Evolutionary conservation across 805 yeast species (phyloP).

Genomic region (Jamesozyma gamospora): DNA sequence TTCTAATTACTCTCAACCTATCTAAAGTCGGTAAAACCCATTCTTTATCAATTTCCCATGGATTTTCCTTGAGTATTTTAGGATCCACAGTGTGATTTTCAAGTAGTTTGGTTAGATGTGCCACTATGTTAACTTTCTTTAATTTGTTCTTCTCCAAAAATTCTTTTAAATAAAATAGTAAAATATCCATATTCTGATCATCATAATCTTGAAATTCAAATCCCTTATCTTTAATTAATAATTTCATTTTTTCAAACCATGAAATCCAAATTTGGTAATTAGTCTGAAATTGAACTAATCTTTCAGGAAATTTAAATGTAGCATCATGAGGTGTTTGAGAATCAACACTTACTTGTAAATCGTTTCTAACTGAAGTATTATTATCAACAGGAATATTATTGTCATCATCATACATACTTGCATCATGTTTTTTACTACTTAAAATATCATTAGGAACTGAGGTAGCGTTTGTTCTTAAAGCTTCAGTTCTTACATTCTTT

Average conservation of each 20-base stretch:
- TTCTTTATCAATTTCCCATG: constrained; percentile 16
- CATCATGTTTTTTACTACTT: constrained; percentile 6
- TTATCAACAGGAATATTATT: background rate
- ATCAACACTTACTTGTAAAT: background rate
- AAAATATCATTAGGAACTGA: background rate
- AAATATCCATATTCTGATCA: constrained; percentile 11
- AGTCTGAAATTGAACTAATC: constrained; percentile 1
- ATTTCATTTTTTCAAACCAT: constrained; percentile 11
- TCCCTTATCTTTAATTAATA: constrained; percentile 4
- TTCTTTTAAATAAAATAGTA: constrained; percentile 13
- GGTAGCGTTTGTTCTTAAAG: constrained; percentile 16
- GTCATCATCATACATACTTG: constrained; percentile 22
- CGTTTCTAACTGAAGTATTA: background rate
- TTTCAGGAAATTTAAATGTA: background rate
- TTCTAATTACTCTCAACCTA: constrained; percentile 7
- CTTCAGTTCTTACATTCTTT: constrained; percentile 21
- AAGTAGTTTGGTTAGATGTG: constrained; percentile 13
- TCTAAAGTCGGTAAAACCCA: constrained; percentile 13
- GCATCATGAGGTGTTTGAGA: background rate
- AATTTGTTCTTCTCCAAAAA: constrained; percentile 8
- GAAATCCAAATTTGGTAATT: constrained; percentile 6
- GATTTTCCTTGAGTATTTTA: constrained; percentile 2
- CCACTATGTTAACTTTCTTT: constrained; percentile 7
- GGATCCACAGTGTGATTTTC: constrained; percentile 6
- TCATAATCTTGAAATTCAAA: constrained; percentile 12